Base-by-base conservation (phyloP, 2,329 filamentous ascomycete genomes). In the Salinomyces thailandicus region DNA sequence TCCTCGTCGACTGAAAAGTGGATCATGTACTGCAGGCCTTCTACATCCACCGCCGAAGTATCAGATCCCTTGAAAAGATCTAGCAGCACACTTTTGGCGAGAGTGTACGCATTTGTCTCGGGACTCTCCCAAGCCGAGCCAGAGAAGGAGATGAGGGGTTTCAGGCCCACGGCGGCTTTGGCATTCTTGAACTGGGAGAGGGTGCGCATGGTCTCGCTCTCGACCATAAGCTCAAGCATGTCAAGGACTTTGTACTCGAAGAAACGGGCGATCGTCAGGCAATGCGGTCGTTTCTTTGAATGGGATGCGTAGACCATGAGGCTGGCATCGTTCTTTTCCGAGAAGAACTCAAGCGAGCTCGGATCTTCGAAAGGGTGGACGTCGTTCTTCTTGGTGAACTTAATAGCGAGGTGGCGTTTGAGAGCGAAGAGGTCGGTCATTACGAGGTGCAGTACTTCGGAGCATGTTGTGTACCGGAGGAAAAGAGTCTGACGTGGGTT, bases 321-420 rank as follows among this genome's bases (percentile, higher is more conserved):
- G 31, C 79, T 82, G 54, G 84, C 79, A 61, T 98, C 91, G 65
- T 98, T 98, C 69, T 96, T 98, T 58, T 87, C 79, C 45, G 81
- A 81, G 69, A 98, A 87, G 69, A 98, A 98, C 64, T 95, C 85
- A 48, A 96, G 74, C 36, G 82, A 89, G 18, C 80, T 71, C 46
- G 82, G 68, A 59, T 93, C 86, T 62, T 95, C 89, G 62, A 98
- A 98, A 2, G 91, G 91, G 62, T 91, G 86, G 52, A 94, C 81
- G 50, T 78, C 72, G 63, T 98, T 98, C 70, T 96, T 96, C 74
- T 96, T 98, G 63, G 78, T 84, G 68, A 98, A 94, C 50, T 87
- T 86, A 62, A 93, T 81, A 46, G 80, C 79, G 43, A 89, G 72
- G 2, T 87, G 86, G 54, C 82, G 79, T 52, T 89, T 87, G 55